A percentile compares a stretch with the other conserved stretches of the same genome.
phyloP scores from a whole-genome alignment of 495 filamentous ascomycete genomes.

The Hapsidospora chrysogenum region DNA sequence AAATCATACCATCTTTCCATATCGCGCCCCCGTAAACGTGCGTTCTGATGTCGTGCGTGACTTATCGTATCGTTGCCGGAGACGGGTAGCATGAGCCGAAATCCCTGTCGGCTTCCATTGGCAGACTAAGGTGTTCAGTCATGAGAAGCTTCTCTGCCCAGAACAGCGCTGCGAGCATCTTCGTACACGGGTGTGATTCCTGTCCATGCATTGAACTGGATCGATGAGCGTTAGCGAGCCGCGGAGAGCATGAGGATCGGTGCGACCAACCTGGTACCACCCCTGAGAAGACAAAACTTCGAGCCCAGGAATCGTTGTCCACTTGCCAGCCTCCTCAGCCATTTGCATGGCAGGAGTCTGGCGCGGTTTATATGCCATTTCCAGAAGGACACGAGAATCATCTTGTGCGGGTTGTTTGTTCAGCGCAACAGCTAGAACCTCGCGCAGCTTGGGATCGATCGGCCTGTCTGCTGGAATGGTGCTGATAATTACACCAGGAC shows the following conservation, averaged over 20 bases:
- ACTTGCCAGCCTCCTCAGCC: slow-evolving; percentile 56
- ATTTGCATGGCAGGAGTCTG: slow-evolving; percentile 75
- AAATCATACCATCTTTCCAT: too few relatives aligned
- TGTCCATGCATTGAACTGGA: slow-evolving; percentile 60
- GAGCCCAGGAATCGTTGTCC: slow-evolving; percentile 70
- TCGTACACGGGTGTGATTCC: slow-evolving; percentile 54
- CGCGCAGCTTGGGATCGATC: slow-evolving; percentile 55
- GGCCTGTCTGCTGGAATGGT: slow-evolving; percentile 84
- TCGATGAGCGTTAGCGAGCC: not conserved
- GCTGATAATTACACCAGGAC: slow-evolving; percentile 64
- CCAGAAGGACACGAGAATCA: slow-evolving; percentile 47
- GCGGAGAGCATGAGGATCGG: not conserved
- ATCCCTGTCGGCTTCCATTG: too few relatives aligned
- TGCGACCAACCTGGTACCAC: slow-evolving; percentile 42
- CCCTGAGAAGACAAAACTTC: slow-evolving; percentile 87
- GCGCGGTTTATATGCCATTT: slow-evolving; percentile 92
- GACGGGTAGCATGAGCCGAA: too few relatives aligned
- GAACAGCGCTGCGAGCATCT: slow-evolving; percentile 38
- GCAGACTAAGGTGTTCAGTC: too few relatives aligned
- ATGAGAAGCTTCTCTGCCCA: too few relatives aligned
- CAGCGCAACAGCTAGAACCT: slow-evolving; percentile 48
- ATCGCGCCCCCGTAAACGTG: too few relatives aligned
- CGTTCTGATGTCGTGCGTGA: too few relatives aligned
- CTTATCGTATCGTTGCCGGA: too few relatives aligned
- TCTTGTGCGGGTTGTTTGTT: slow-evolving; percentile 27